Base-by-base conservation (phyloP, 1,284 basidiomycete species). In the Cerrena zonata region DNA sequence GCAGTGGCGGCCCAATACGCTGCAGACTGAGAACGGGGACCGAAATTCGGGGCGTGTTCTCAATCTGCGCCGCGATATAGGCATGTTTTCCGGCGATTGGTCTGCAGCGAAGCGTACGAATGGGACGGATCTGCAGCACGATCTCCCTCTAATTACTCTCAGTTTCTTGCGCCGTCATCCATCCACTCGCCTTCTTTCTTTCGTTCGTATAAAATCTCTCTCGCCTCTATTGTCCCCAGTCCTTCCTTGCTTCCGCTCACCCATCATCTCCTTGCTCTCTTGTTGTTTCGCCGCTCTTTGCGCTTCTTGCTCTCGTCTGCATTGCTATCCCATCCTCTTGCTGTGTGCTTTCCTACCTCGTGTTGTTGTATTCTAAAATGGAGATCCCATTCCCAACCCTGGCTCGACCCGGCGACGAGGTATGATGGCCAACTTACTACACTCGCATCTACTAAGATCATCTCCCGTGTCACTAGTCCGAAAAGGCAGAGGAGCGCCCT, bases 331-430 rank as follows among this genome's bases (percentile, higher is more conserved):
- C 15, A 15, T 7, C 15, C 7, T 34, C 30, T 34, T 34, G 30
- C 30, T 34, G 7, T 34, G 15, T 15, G 30, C 15, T 7, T 15
- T 34, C 30, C 15, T 34, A 34, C 15, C 30, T 34, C 30, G 30
- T 34, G 30, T 34, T 34, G 30, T 34, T 34, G 30, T 34, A 34
- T 34, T 34, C 30, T 34, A 34, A 34, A 34, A 42, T 42, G 41
- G 41, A 10, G 3, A 42, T 65, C 27, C 61, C 63, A 27, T 65
- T 65, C 54, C 63, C 63, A 25, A 60, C 58, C 50, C 51, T 58
- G 34, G 40, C 59, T 19, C 59, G 57, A 47, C 56, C 57, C 42
- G 23, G 53, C 13, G 62, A 61, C 49, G 62, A 65, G 55, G 64
- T 63, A 27, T 25, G 61, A 55, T 49, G 44, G 47, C 43, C 18